These are phyloP conservation scores for Globisporangium abappressorium DNA, from an alignment of 352 stramenopile genomes.

Conservation along the genomic window DNA sequence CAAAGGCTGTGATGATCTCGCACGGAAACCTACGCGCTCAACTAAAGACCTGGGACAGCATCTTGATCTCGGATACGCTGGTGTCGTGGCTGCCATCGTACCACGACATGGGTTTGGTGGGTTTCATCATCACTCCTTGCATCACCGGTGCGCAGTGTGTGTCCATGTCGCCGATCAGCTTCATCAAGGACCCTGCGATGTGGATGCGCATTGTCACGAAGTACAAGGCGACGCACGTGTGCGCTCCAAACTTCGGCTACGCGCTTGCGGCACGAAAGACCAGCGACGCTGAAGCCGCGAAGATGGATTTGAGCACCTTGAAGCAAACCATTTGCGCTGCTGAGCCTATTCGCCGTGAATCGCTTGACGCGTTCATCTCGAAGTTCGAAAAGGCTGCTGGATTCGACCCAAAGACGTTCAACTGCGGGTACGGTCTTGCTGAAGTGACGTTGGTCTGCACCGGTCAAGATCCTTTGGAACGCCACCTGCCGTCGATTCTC, in stretches of 20 bases:
- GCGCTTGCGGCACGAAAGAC: conserved; percentile 73
- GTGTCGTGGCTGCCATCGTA: conserved; percentile 82
- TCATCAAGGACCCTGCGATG: conserved; percentile 81
- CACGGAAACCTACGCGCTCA: conserved; percentile 73
- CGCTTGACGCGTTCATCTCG: conserved; percentile 65
- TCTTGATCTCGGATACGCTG: conserved; percentile 55
- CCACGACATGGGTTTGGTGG: conserved; percentile 83
- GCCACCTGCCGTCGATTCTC: conserved; percentile 57
- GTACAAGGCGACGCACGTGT: conserved; percentile 79
- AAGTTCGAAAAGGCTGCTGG: conserved; percentile 53
- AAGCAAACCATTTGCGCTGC: conserved; percentile 80
- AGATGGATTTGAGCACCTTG: conserved; percentile 60
- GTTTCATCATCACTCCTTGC: conserved; percentile 75
- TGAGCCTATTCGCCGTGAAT: conserved; percentile 77
- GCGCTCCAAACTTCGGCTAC: conserved; percentile 81
- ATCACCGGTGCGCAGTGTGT: conserved; percentile 59
- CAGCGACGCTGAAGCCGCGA: conserved; percentile 49
- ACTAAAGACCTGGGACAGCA: conserved; percentile 75
- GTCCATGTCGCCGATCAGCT: conserved; percentile 82
- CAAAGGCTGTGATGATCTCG: conserved; percentile 84
- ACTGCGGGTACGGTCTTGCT: conserved; percentile 77
- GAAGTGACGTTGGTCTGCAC: conserved; percentile 83
- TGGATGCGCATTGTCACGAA: conserved; percentile 76
- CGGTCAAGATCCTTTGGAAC: conserved; percentile 52
- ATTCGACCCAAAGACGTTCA: conserved; percentile 74